Evolutionary conservation across 2,329 filamentous ascomycete species (phyloP).

Genomic region (Fusarium sp.): DNA sequence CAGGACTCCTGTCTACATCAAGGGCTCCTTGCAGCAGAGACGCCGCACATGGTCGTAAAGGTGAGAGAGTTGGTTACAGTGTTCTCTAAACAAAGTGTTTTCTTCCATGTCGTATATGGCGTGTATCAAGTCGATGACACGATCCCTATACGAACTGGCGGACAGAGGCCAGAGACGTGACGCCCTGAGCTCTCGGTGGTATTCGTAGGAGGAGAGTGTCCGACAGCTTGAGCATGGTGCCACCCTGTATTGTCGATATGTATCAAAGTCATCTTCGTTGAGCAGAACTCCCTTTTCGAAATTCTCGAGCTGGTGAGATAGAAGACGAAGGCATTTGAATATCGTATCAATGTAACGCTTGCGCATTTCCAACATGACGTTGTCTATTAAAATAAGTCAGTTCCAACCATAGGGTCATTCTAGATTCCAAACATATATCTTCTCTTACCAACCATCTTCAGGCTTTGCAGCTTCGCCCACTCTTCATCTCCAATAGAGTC

Average conservation of each 20-base stretch:
- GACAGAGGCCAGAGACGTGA: conserved; percentile 23
- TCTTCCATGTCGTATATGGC: conserved; percentile 3
- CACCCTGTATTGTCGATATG: conserved; percentile 15
- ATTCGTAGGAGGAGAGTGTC: background rate
- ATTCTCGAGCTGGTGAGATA: conserved; percentile 25
- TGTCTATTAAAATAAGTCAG: conserved; percentile 8
- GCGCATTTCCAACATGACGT: conserved; percentile 6
- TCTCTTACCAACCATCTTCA: conserved; percentile 17
- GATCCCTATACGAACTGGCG: conserved; percentile 1
- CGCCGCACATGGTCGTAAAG: conserved; percentile 6
- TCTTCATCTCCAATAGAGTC: conserved; percentile 10
- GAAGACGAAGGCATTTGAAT: conserved; percentile 21
- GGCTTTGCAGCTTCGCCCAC: conserved; percentile 7
- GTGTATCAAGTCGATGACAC: conserved; percentile 20
- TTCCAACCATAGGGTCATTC: too few species aligned
- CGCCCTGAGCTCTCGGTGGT: conserved; percentile 13
- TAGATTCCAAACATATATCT: background rate
- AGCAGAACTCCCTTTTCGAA: conserved; percentile 25
- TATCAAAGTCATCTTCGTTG: conserved; percentile 1
- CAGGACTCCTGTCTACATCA: too few species aligned
- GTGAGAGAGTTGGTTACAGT: conserved; percentile 32
- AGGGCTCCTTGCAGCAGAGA: background rate
- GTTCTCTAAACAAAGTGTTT: background rate
- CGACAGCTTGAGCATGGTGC: conserved; percentile 23
- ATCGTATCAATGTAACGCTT: conserved; percentile 8